Percentiles rank a stretch among this genome's conserved stretches.
Conservation (phyloP, 148 eudicot species). For the Amaranthus palmeri region DNA sequence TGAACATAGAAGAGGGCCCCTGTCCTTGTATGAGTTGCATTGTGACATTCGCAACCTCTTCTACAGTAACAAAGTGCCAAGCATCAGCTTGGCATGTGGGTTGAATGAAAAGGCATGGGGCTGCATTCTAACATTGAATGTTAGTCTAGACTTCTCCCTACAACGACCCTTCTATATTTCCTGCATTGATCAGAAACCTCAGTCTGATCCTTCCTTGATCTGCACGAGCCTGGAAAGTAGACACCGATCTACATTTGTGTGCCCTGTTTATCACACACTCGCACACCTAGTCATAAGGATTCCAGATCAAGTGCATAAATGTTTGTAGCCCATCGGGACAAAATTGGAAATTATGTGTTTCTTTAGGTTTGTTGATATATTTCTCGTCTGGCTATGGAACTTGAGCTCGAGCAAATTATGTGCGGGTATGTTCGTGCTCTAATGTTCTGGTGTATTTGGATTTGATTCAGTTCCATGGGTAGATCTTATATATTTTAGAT, state of each 20-base stretch:
- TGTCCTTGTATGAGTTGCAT: constrained; percentile 68
- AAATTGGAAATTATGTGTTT: neutral
- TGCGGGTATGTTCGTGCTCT: neutral
- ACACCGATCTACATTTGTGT: neutral
- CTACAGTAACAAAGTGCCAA: constrained; percentile 37
- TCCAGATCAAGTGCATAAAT: neutral
- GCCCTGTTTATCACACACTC: neutral
- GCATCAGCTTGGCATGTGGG: constrained; percentile 48
- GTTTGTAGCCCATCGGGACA: neutral
- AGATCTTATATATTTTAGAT: neutral
- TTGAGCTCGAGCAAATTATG: neutral
- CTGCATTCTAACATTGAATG: constrained; percentile 84
- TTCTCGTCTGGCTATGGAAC: neutral
- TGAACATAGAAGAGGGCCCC: constrained; percentile 62
- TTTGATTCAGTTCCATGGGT: neutral
- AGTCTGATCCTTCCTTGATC: constrained; percentile 51
- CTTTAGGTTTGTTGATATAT: neutral
- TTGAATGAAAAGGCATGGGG: constrained; percentile 69
- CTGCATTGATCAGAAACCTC: constrained; percentile 48
- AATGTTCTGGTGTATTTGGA: neutral
- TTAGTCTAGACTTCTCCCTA: constrained; percentile 75
- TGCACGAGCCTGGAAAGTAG: neutral
- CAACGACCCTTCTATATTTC: constrained; percentile 31
- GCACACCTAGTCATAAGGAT: neutral
- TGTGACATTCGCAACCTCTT: constrained; percentile 87